These are phyloP conservation scores for Naematelia aurantialba DNA, from an alignment of 768 basidiomycete species.

Conservation along the genomic window DNA sequence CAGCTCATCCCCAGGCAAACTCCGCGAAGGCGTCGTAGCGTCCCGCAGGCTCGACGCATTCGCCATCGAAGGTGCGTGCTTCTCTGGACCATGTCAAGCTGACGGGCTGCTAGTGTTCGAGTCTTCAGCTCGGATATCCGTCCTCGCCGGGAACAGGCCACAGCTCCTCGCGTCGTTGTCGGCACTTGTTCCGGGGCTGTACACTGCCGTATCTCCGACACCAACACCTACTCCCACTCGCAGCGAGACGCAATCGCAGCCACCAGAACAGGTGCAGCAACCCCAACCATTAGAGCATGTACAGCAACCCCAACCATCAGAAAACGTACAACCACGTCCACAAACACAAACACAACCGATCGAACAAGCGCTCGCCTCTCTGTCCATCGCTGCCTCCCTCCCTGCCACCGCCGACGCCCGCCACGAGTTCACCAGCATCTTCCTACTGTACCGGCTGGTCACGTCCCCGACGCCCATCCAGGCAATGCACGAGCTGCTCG, in stretches of 20 bases:
- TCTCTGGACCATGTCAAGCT: conserved; percentile 7
- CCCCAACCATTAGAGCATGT: neutral
- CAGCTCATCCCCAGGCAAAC: conserved; percentile 30
- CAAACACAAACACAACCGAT: too few species aligned
- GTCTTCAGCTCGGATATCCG: conserved; percentile 31
- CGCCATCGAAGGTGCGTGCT: conserved; percentile 42
- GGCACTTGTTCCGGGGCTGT: conserved; percentile 40
- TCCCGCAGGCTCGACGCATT: conserved; percentile 42
- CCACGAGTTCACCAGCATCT: conserved; percentile 20
- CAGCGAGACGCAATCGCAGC: neutral
- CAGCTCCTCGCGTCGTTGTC: conserved; percentile 42
- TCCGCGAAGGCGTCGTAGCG: conserved; percentile 47
- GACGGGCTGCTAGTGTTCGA: conserved; percentile 37
- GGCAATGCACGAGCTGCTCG: conserved; percentile 13
- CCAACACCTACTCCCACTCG: conserved; percentile 5
- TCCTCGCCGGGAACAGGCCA: conserved; percentile 33
- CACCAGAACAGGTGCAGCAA: neutral
- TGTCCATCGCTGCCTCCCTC: too few species aligned
- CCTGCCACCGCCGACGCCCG: conserved; percentile 16
- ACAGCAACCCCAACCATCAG: neutral
- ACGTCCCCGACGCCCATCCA: conserved; percentile 6
- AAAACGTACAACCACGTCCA: neutral
- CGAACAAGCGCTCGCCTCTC: too few species aligned
- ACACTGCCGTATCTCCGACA: conserved; percentile 11
- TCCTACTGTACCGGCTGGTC: conserved; percentile 32